Base-by-base conservation (phyloP, 495 filamentous ascomycete genomes). In the Massariosphaeria phaeospora region DNA sequence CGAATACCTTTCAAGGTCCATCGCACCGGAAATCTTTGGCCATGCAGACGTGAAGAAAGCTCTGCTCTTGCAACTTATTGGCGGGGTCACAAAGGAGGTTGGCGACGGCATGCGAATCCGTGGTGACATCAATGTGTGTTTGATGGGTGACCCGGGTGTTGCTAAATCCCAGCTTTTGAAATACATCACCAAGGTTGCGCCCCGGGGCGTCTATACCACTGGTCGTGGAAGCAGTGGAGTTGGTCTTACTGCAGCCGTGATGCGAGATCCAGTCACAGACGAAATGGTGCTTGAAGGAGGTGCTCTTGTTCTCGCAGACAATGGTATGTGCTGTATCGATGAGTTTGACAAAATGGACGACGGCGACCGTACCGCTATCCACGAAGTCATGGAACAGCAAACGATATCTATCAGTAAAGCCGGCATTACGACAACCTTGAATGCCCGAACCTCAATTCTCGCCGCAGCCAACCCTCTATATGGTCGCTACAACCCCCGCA, bases 281-380 rank as follows among this genome's bases (percentile, higher is more conserved):
- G 93, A 98, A 68, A 97, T 98, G 94, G 86, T 98, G 11, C 78
- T 98, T 34, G 93, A 98, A 73, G 94, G 94, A 31, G 93, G 93
- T 70, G 93, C 93, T 12, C 77, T 98, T 20, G 93, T 98, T 27
- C 76, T 98, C 1, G 94, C 93, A 24, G 93, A 98, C 67, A 97
- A 97, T 64, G 93, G 93, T 61, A 94, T 95, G 71, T 98, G 93
- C 82, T 98, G 93, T 68, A 98, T 98, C 71, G 93, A 98, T 75
- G 93, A 98, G 69, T 98, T 98, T 67, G 93, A 98, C 76, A 98
- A 98, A 73, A 98, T 98, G 93, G 94, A 97, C 67, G 93, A 98
- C 67, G 78, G 80, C 48, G 94, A 97, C 69, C 80, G 93, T 53
- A 97, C 93, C 0, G 94, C 94, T 25, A 97, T 98, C 66, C 93